Percentiles rank a stretch among this genome's conserved stretches.
Conservation (phyloP, 2,329 filamentous ascomycete genomes). For the Diaporthe ampelina region DNA sequence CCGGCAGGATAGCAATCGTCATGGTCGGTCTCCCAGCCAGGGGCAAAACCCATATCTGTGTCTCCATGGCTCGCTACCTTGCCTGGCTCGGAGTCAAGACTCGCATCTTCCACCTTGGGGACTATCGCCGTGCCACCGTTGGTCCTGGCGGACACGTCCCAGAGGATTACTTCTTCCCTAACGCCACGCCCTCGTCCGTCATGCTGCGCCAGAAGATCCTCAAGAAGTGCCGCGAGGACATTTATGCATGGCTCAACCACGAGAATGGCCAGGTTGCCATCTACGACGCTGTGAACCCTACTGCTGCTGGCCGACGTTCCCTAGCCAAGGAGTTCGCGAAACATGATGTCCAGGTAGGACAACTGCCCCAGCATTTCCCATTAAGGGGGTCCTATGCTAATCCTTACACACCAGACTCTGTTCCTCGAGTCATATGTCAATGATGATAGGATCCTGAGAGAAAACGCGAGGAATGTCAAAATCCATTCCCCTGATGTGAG, state of each 20-base stretch:
- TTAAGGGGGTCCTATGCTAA: conserved; percentile 38
- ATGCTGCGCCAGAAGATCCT: conserved; percentile 96
- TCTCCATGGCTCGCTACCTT: conserved; percentile 93
- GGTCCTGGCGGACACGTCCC: conserved; percentile 87
- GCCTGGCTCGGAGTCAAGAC: conserved; percentile 99
- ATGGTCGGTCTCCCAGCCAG: conserved; percentile 95
- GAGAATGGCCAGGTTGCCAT: conserved; percentile 99
- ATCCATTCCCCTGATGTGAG: conserved; percentile 94
- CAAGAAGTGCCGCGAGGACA: conserved; percentile 97
- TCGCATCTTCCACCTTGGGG: conserved; percentile 95
- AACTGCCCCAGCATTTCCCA: not conserved
- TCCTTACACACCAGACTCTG: conserved; percentile 74
- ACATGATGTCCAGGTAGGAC: conserved; percentile 86
- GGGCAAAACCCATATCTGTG: conserved; percentile 97
- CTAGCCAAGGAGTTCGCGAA: conserved; percentile 98
- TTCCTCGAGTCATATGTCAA: conserved; percentile 98
- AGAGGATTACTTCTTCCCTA: conserved; percentile 97
- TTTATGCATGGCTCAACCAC: conserved; percentile 95
- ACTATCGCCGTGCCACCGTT: conserved; percentile 93
- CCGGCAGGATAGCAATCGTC: conserved; percentile 95
- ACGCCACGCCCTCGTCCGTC: conserved; percentile 93
- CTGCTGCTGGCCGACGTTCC: conserved; percentile 83
- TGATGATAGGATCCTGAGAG: conserved; percentile 92
- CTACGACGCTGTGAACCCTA: conserved; percentile 97
- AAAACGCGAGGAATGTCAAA: conserved; percentile 97